These are phyloP conservation scores for Pichia manshurica DNA, from an alignment of 805 yeast species.

Conservation along the genomic window DNA sequence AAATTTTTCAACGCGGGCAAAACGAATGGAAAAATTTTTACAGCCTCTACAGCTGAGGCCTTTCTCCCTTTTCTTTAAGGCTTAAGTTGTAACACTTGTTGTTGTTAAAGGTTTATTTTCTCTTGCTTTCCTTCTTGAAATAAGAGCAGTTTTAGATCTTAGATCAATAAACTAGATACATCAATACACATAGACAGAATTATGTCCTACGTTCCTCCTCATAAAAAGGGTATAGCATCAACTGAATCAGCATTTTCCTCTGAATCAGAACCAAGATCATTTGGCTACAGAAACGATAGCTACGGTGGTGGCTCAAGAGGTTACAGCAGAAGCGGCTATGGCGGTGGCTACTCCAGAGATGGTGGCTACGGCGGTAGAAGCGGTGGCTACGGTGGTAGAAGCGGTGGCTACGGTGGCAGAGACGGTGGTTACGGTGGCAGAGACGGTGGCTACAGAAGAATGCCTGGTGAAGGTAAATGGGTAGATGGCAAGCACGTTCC, in stretches of 20 bases:
- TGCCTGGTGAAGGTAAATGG: conserved; percentile 68
- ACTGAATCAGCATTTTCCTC: conserved; percentile 1
- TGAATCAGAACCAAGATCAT: background rate
- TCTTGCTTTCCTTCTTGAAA: background rate
- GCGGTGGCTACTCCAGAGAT: conserved; percentile 23
- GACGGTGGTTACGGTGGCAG: conserved; percentile 30
- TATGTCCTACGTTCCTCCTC: conserved; percentile 46
- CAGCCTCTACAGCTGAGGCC: background rate
- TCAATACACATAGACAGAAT: background rate
- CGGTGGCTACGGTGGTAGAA: conserved; percentile 15
- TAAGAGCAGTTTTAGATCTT: background rate
- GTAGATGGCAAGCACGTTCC: conserved; percentile 85
- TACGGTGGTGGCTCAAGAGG: conserved; percentile 27
- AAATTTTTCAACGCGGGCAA: background rate
- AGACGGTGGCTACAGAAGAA: conserved; percentile 27
- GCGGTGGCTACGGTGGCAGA: conserved; percentile 17
- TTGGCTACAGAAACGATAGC: conserved; percentile 7
- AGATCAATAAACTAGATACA: background rate
- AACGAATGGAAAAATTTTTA: background rate
- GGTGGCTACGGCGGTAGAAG: conserved; percentile 19
- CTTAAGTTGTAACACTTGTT: background rate
- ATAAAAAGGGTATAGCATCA: conserved; percentile 32
- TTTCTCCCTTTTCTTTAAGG: background rate
- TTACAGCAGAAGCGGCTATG: conserved; percentile 24
- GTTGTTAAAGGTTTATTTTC: background rate